These are phyloP conservation scores for Secale cereale DNA, from an alignment of 176 grass and related monocot genomes.

Conservation along the genomic window DNA sequence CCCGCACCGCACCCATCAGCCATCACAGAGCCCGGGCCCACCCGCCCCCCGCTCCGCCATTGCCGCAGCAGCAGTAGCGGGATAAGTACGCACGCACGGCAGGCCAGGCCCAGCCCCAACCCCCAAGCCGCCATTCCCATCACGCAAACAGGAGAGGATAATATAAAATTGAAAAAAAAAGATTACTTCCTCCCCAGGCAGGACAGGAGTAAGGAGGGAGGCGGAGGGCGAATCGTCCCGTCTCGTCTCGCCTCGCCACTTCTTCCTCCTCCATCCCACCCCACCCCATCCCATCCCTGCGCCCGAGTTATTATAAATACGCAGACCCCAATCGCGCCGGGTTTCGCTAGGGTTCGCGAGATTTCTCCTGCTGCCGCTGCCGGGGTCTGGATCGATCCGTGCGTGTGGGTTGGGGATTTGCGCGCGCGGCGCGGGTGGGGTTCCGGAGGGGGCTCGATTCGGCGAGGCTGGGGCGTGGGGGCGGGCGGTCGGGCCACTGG, in stretches of 20 bases:
- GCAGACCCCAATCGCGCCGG: background rate
- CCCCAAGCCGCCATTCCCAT: background rate
- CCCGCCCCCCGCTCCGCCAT: background rate
- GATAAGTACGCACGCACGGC: background rate
- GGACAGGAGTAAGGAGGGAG: too few relatives aligned
- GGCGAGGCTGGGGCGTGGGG: constrained; percentile 90
- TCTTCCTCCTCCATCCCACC: background rate
- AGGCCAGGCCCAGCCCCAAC: background rate
- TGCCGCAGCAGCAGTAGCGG: background rate
- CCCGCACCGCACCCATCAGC: too few relatives aligned
- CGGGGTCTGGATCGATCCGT: too few relatives aligned
- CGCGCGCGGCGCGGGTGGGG: background rate
- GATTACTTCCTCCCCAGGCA: background rate
- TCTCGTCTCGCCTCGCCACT: background rate
- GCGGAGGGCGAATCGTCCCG: background rate
- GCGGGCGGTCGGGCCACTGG: constrained; percentile 83
- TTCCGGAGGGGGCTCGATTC: background rate
- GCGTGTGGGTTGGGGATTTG: background rate
- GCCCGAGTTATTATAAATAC: background rate
- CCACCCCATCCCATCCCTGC: too few relatives aligned
- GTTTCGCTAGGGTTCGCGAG: background rate
- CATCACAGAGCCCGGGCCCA: too few relatives aligned
- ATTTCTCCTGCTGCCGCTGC: background rate
- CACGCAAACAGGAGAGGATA: background rate
- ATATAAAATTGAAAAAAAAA: background rate